These are phyloP conservation scores for Juncus inflexus DNA, from an alignment of 176 grass and related monocot species.

Conservation along the genomic window DNA sequence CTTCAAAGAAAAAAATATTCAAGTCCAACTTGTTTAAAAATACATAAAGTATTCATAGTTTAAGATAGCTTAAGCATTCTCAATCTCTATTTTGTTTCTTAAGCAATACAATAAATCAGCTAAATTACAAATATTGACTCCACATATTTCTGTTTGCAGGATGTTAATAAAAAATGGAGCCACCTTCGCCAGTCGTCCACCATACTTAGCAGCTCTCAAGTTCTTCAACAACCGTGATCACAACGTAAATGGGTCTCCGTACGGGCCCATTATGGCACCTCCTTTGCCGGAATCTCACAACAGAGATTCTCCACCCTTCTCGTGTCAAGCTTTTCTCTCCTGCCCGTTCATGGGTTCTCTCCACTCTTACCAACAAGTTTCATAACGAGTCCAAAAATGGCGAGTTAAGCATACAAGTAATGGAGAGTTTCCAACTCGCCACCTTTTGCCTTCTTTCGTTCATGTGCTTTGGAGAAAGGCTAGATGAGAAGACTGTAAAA, in stretches of 20 bases:
- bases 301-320: constrained; percentile 38
- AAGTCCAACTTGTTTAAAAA: too few relatives aligned
- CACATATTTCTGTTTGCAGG: too few relatives aligned
- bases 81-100: too few relatives aligned
- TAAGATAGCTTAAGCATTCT: too few relatives aligned
- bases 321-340: constrained; percentile 37
- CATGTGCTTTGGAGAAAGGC: constrained; percentile 69
- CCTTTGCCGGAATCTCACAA: constrained; percentile 48
- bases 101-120: too few relatives aligned
- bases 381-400: neutral
- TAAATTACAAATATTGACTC: too few relatives aligned
- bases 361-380: constrained; percentile 26
- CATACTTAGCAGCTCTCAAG: neutral
- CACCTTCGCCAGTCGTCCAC: constrained; percentile 33
- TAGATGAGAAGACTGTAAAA: constrained; percentile 40
- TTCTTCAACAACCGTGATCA: constrained; percentile 21
- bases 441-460: constrained; percentile 55
- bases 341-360: constrained; percentile 31
- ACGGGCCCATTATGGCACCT: constrained; percentile 51
- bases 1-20: too few relatives aligned
- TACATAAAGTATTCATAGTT: too few relatives aligned
- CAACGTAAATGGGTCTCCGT: constrained; percentile 30
- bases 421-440: constrained; percentile 42
- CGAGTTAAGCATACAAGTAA: neutral
- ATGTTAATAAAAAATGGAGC: constrained; percentile 30